Percentiles rank a stretch among this genome's conserved stretches.
Conservation (phyloP, 2,329 filamentous ascomycete species). For the Aspergillus quadrilineatus region DNA sequence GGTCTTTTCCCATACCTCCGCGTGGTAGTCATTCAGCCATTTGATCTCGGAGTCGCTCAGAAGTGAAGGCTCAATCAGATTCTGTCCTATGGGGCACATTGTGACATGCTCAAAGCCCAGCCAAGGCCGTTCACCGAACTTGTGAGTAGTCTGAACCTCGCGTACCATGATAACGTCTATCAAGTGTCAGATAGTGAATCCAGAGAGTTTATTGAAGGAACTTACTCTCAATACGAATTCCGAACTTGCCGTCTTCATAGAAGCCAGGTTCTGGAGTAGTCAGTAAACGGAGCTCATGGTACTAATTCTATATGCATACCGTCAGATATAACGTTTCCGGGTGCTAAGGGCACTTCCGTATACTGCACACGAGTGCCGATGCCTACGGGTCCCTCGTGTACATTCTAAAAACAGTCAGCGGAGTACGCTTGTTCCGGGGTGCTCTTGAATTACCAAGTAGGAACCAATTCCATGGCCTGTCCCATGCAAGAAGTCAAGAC, state of each 20-base stretch:
- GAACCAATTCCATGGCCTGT: constrained; percentile 96
- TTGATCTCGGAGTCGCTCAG: constrained; percentile 72
- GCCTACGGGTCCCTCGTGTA: constrained; percentile 95
- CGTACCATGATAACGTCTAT: constrained; percentile 80
- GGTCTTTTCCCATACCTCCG: constrained; percentile 79
- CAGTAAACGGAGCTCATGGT: constrained; percentile 12
- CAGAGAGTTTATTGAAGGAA: neutral
- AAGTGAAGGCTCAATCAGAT: constrained; percentile 73
- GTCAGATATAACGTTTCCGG: constrained; percentile 95
- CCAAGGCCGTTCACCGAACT: constrained; percentile 91
- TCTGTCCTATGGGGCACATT: constrained; percentile 91
- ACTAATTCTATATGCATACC: constrained; percentile 32
- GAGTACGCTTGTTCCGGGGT: neutral
- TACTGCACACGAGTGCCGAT: constrained; percentile 91
- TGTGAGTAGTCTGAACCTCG: constrained; percentile 80
- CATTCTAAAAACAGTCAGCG: constrained; percentile 57
- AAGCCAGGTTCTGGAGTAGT: constrained; percentile 73
- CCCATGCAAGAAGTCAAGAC: constrained; percentile 92
- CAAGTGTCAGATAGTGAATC: constrained; percentile 7
- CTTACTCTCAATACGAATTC: constrained; percentile 86
- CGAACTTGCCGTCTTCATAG: constrained; percentile 93
- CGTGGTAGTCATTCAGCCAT: constrained; percentile 86
- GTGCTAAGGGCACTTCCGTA: constrained; percentile 80
- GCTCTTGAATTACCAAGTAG: constrained; percentile 57
- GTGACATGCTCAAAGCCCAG: constrained; percentile 96